Percentiles rank a stretch among this genome's conserved stretches.
Conservation (phyloP, 176 grass and related monocot genomes). For the Ensete ventricosum region DNA sequence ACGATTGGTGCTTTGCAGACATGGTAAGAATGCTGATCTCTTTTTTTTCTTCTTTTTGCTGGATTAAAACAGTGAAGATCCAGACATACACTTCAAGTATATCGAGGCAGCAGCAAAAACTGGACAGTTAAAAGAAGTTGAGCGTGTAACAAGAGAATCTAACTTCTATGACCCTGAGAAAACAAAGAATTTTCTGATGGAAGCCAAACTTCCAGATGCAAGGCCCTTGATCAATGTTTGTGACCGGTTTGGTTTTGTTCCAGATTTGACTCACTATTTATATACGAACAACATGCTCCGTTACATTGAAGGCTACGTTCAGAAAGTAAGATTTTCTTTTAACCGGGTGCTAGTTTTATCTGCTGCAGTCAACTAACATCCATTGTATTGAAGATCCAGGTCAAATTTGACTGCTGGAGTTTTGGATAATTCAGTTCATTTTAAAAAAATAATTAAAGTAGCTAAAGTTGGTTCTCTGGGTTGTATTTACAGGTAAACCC, state of each 20-base stretch:
- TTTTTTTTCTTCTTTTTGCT: constrained; percentile 19
- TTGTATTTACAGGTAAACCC: constrained; percentile 66
- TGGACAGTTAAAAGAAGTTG: constrained; percentile 98
- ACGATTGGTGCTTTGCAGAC: not conserved
- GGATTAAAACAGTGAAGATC: constrained; percentile 61
- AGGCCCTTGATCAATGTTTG: constrained; percentile 95
- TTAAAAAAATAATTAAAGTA: not conserved
- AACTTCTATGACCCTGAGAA: constrained; percentile 97
- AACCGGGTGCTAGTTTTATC: constrained; percentile 2
- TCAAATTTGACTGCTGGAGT: not conserved
- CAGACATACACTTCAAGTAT: constrained; percentile 96
- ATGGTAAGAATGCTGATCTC: constrained; percentile 12
- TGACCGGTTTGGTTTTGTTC: constrained; percentile 91
- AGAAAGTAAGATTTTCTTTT: constrained; percentile 53
- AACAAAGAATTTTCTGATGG: constrained; percentile 98
- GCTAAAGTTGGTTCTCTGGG: not conserved
- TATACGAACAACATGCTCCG: constrained; percentile 95
- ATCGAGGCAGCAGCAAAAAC: constrained; percentile 96
- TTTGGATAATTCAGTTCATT: not conserved
- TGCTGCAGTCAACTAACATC: not conserved
- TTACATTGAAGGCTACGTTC: constrained; percentile 96
- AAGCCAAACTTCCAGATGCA: constrained; percentile 95
- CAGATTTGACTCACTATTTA: constrained; percentile 89
- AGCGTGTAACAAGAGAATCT: constrained; percentile 96
- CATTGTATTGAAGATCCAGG: not conserved